These are phyloP conservation scores for Oleoguttula mirabilis DNA, from an alignment of 495 filamentous ascomycete genomes.

Conservation along the genomic window DNA sequence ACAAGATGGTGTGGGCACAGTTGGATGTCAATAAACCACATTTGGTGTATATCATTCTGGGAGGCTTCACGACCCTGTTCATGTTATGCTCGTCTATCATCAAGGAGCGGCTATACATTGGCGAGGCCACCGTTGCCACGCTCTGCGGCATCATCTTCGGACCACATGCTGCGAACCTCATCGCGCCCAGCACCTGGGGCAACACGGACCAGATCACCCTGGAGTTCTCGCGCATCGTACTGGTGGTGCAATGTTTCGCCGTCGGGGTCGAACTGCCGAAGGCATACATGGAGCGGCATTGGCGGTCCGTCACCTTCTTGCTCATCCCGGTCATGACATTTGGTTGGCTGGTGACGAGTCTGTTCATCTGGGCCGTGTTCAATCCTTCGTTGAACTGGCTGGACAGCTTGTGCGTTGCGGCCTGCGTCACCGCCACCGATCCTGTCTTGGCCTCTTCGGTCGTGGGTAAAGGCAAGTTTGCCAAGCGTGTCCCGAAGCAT, in stretches of 20 bases:
- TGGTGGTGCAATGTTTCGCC: conserved; percentile 98
- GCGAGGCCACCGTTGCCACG: conserved; percentile 94
- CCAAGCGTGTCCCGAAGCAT: conserved; percentile 93
- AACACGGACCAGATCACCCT: conserved; percentile 91
- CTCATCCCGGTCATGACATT: conserved; percentile 95
- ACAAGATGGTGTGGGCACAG: conserved; percentile 80
- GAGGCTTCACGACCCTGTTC: conserved; percentile 94
- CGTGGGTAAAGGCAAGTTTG: conserved; percentile 97
- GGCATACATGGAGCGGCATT: conserved; percentile 95
- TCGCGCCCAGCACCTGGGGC: conserved; percentile 77
- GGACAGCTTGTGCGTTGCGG: conserved; percentile 71
- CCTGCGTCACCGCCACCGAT: conserved; percentile 96
- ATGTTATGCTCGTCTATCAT: conserved; percentile 97
- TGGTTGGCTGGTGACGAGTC: conserved; percentile 86
- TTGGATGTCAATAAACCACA: conserved; percentile 88
- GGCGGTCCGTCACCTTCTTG: conserved; percentile 81
- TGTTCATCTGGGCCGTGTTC: conserved; percentile 97
- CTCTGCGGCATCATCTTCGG: conserved; percentile 96
- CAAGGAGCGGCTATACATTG: conserved; percentile 97
- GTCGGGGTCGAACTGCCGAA: conserved; percentile 97
- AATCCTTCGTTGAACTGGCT: conserved; percentile 63
- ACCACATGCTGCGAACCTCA: conserved; percentile 82
- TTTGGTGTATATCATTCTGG: conserved; percentile 95
- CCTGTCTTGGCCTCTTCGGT: conserved; percentile 96
- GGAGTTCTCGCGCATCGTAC: conserved; percentile 91